Evolutionary conservation across 192 early-diverging fungal species (phyloP), one percentile per base, ranked within the genome.

Genomic region (Coemansia sp.): DNA sequence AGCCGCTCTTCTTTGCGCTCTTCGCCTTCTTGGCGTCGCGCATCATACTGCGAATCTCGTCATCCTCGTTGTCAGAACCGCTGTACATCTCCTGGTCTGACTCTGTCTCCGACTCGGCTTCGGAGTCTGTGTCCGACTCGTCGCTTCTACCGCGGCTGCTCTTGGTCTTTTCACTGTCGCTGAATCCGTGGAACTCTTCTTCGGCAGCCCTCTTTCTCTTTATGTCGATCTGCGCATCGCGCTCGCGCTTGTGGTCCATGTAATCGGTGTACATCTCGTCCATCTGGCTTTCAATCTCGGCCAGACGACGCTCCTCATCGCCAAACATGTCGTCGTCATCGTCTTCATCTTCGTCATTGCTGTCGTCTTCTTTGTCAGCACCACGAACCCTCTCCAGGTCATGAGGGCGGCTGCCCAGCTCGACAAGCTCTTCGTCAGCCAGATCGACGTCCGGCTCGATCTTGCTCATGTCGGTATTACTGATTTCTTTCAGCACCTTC

Each of bases 141-240:
- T 63, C 72, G 38, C 30, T 61, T 56, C 55, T 56, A 42, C 59
- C 38, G 10, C 80, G 68, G 2, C 71, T 67, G 6, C 68, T 52
- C 5, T 82, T 67, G 10, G 22, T 12, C 45, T 48, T 29, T 22
- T 69, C 69, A 32, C 66, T 74, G 42, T 77, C 80, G 56, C 86
- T 77, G 57, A 88, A 87, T 1, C 88, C 89, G 25, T 80, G 84
- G 83, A 88, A 90, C 63, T 90, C 88, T 28, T 86, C 87, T 63
- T 92, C 80, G 12, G 86, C 87, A 17, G 91, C 86, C 22, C 87
- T 81, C 62, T 80, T 83, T 63, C 88, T 85, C 66, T 89, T 86
- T 48, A 91, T 93, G 59, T 85, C 83, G 58, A 83, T 79, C 69
- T 88, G 89, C 14, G 94, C 89, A 75, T 97, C 88, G 5, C 83